A percentile compares a stretch with the other conserved stretches of the same genome.
phyloP scores from a whole-genome alignment of 1,139 yeast genomes.

The Taphrina flavorubra region DNA sequence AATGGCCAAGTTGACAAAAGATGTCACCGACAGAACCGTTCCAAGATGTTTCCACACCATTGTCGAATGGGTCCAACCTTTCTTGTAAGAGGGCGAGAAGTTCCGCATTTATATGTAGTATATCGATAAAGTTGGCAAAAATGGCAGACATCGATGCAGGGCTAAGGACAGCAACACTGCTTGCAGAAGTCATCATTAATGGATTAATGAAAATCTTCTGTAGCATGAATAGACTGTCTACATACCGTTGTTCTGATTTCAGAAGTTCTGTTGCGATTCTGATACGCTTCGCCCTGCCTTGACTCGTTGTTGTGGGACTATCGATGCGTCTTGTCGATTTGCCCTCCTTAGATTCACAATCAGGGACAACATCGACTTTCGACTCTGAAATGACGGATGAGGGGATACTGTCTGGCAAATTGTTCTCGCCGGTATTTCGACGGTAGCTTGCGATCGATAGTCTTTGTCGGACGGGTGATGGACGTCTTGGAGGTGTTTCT shows the following conservation, averaged over 20 bases:
- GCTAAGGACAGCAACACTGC: constrained; percentile 13
- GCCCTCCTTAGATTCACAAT: not conserved
- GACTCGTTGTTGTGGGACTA: not conserved
- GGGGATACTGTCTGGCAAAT: not conserved
- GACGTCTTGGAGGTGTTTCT: not conserved
- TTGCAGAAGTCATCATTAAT: constrained; percentile 5
- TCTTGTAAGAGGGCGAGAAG: constrained; percentile 20
- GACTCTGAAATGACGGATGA: not conserved
- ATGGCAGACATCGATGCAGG: constrained; percentile 29
- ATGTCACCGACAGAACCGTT: constrained; percentile 29
- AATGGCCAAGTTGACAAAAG: constrained; percentile 27
- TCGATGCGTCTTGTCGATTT: not conserved
- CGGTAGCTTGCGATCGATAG: constrained; percentile 2
- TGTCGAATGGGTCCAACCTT: constrained; percentile 22
- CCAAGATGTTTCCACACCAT: not conserved
- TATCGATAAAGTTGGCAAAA: constrained; percentile 37
- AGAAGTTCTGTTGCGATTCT: constrained; percentile 21
- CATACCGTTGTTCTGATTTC: constrained; percentile 25
- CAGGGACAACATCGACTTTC: not conserved
- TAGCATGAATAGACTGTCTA: constrained; percentile 19
- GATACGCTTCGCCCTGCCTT: not conserved
- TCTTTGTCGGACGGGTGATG: not conserved
- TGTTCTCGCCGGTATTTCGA: not conserved
- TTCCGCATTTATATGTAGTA: constrained; percentile 19
- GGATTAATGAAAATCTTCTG: constrained; percentile 24